Evolutionary conservation across 148 eudicot species (phyloP), one percentile per base, ranked within the genome.

Genomic region (Silene latifolia): DNA sequence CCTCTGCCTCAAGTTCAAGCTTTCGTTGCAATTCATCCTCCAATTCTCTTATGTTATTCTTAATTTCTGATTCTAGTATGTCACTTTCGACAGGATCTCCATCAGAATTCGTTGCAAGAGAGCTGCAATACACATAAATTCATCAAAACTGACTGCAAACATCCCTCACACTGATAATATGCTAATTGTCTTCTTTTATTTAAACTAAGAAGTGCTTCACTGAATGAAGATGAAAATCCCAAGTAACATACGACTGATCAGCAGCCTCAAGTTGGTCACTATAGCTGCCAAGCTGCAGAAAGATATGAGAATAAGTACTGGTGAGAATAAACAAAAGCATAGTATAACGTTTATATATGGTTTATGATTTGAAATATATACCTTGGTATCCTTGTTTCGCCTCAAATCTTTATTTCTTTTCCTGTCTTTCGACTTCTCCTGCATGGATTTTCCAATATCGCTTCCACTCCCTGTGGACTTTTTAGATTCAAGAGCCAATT

Each of bases 1-100:
- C 99, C 67, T 96, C 98, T 61, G 85, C 97, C 88, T 96, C 99
- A 72, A 92, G 97, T 80, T 92, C 97, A 76, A 83, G 80, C 72
- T 79, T 83, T 77, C 82, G 86, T 35, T 74, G 90, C 70, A 72
- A 65, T 65, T 86, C 97, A 65, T 90, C 96, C 79, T 89, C 92
- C 72, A 86, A 76, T 72, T 77, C 80, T 58, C 74, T 80, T 35
- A 88, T 77, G 69, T 81, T 82, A 80, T 72, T 87, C 65, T 72
- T 77, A 82, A 75, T 62, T 21, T 69, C 81, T 72, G 76, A 78
- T 75, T 56, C 75, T 72, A 74, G 67, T 70, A 76, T 69, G 72
- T 83, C 94, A 76, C 80, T 64, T 53, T 80, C 87, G 51, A 62
- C 80, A 82, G 69, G 56, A 29, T 84, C 93, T 57, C 73, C 87